Percentiles rank a stretch among this genome's conserved stretches.
These are phyloP conservation scores for Ascocoryne sarcoides DNA, from an alignment of 2,329 filamentous ascomycete species.

Conservation along the genomic window DNA sequence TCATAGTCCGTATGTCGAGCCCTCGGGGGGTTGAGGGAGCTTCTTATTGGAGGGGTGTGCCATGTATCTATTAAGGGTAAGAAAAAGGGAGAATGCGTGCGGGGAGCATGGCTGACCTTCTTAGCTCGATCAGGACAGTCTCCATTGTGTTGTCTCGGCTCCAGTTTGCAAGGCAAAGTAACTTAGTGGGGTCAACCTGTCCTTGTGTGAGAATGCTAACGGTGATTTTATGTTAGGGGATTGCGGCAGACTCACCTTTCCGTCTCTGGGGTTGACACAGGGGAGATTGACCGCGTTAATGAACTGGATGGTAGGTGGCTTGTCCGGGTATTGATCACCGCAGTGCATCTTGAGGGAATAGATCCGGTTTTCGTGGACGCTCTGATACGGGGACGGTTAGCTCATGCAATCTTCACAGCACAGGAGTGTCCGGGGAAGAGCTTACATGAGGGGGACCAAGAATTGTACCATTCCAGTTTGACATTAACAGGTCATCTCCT, in stretches of 20 bases:
- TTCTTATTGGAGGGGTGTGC: constrained; percentile 88
- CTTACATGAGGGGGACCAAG: constrained; percentile 90
- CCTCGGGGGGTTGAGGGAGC: constrained; percentile 85
- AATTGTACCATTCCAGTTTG: constrained; percentile 97
- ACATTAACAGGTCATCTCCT: constrained; percentile 91
- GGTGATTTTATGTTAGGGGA: not conserved
- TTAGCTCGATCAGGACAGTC: constrained; percentile 78
- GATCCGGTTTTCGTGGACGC: constrained; percentile 96
- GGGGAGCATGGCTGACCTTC: constrained; percentile 46
- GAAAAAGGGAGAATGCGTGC: constrained; percentile 20
- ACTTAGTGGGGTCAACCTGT: constrained; percentile 71
- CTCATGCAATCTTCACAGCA: no score
- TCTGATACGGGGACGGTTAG: no score
- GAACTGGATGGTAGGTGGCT: constrained; percentile 84
- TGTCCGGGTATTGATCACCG: constrained; percentile 79
- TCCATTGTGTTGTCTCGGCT: constrained; percentile 93
- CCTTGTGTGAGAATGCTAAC: not conserved
- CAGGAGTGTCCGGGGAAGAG: no score
- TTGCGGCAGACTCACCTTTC: constrained; percentile 52
- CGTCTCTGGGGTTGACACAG: constrained; percentile 74
- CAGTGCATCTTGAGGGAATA: constrained; percentile 98
- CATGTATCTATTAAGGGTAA: constrained; percentile 62
- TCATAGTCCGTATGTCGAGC: constrained; percentile 44
- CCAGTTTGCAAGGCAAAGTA: constrained; percentile 84
- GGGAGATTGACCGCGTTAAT: constrained; percentile 94